Conservation (phyloP, 129 eudicot species). For the Saposhnikovia divaricata region DNA sequence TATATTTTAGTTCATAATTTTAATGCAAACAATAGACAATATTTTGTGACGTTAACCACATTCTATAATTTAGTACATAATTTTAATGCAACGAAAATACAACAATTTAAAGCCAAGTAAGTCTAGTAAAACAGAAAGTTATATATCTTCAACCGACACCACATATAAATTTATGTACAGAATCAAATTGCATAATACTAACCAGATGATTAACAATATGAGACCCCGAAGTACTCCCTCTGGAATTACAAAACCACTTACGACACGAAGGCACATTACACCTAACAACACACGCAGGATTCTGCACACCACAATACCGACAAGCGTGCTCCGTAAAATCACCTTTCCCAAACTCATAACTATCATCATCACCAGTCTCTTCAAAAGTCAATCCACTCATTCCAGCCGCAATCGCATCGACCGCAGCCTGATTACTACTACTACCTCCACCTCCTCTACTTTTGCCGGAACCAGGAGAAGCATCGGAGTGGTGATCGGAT, state of each 20-base stretch:
- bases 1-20: too few species aligned
- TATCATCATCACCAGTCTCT: slow-evolving; percentile 79
- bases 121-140: too few species aligned
- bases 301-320: slow-evolving; percentile 79
- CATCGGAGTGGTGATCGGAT: slow-evolving; percentile 46
- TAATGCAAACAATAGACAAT: too few species aligned
- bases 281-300: slow-evolving; percentile 91
- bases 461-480: slow-evolving; percentile 35
- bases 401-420: slow-evolving; percentile 77
- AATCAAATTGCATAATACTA: slow-evolving; percentile 7
- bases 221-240: slow-evolving; percentile 89
- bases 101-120: not conserved
- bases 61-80: too few species aligned
- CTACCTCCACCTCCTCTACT: not conserved
- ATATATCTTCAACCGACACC: not conserved
- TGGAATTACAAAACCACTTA: slow-evolving; percentile 90
- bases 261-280: slow-evolving; percentile 91
- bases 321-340: slow-evolving; percentile 84
- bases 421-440: slow-evolving; percentile 38
- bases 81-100: too few species aligned
- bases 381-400: slow-evolving; percentile 92
- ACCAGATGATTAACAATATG: slow-evolving; percentile 92
- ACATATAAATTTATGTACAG: too few species aligned
- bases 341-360: slow-evolving; percentile 67
- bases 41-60: too few species aligned